phyloP scores from a whole-genome alignment of 2,329 filamentous ascomycete species.

The Davidsoniella neocaledoniae region DNA sequence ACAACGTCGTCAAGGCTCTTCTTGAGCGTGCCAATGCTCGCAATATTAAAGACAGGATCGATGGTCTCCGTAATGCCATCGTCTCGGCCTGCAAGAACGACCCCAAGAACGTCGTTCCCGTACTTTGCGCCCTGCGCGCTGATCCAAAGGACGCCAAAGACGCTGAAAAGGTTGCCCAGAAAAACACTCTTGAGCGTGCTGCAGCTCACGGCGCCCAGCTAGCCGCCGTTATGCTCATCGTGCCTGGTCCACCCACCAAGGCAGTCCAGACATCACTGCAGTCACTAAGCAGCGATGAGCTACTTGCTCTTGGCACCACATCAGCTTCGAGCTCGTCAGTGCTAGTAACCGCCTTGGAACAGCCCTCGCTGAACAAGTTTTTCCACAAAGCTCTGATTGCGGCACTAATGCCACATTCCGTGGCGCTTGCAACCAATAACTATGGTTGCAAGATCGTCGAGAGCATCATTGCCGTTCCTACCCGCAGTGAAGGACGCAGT shows the following conservation, averaged over 20 bases:
- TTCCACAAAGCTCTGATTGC: slow-evolving; percentile 40
- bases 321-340: slow-evolving; percentile 33
- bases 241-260: slow-evolving; percentile 50
- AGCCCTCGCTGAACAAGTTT: slow-evolving; percentile 29
- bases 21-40: slow-evolving; percentile 69
- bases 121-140: slow-evolving; percentile 30
- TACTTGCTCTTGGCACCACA: slow-evolving; percentile 46
- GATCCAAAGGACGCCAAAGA: slow-evolving; percentile 19
- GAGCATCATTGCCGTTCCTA: slow-evolving; percentile 32
- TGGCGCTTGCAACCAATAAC: slow-evolving; percentile 31
- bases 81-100: slow-evolving; percentile 31
- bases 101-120: slow-evolving; percentile 30
- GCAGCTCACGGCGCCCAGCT: slow-evolving; percentile 61
- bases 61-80: slow-evolving; percentile 30
- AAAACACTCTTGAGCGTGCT: slow-evolving; percentile 8
- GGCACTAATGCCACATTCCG: slow-evolving; percentile 27
- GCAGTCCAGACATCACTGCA: slow-evolving; percentile 60
- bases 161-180: slow-evolving; percentile 3
- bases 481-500: slow-evolving; percentile 26
- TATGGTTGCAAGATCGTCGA: slow-evolving; percentile 35
- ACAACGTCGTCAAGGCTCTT: slow-evolving; percentile 62
- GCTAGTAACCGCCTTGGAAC: slow-evolving; percentile 32
- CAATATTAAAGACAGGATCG: slow-evolving; percentile 35
- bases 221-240: slow-evolving; percentile 59
- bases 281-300: slow-evolving; percentile 35